Evolutionary conservation across 2,329 filamentous ascomycete species (phyloP).

Genomic region (Sclerotinia nivalis): DNA sequence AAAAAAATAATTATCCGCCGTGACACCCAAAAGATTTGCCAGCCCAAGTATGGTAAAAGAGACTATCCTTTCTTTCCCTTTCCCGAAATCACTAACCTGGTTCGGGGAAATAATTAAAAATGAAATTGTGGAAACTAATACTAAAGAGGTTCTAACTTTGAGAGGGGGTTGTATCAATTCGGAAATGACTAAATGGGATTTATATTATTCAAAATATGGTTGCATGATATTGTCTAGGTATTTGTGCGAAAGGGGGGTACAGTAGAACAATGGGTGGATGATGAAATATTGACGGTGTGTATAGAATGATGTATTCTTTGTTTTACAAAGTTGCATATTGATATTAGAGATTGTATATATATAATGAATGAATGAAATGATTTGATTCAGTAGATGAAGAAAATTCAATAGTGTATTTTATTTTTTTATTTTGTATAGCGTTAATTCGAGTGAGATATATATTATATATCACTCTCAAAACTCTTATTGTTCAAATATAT

Average conservation of each 20-base stretch:
- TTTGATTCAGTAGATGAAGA: neutral
- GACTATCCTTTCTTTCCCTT: conserved; percentile 1
- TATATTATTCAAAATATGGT: neutral
- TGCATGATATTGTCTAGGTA: neutral
- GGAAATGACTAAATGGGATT: conserved; percentile 3
- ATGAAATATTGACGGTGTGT: neutral
- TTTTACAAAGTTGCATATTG: neutral
- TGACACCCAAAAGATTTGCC: conserved; percentile 10
- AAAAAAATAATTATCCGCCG: neutral
- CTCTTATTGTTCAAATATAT: neutral
- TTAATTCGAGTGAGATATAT: neutral
- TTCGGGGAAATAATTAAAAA: conserved; percentile 6
- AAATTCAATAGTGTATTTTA: neutral
- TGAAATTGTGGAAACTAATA: neutral
- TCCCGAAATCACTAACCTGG: neutral
- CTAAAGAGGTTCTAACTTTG: conserved; percentile 2
- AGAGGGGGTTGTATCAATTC: conserved; percentile 7
- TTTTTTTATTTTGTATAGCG: neutral
- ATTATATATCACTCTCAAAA: neutral
- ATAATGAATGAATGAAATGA: neutral
- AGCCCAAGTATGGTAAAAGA: conserved; percentile 3
- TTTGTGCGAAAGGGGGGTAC: neutral
- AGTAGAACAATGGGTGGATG: neutral
- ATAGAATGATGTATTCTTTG: neutral
- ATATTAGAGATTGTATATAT: neutral